A percentile compares a stretch with the other conserved stretches of the same genome.
Conservation (phyloP, 2,329 filamentous ascomycete genomes). For the Aspergillus versicolor region DNA sequence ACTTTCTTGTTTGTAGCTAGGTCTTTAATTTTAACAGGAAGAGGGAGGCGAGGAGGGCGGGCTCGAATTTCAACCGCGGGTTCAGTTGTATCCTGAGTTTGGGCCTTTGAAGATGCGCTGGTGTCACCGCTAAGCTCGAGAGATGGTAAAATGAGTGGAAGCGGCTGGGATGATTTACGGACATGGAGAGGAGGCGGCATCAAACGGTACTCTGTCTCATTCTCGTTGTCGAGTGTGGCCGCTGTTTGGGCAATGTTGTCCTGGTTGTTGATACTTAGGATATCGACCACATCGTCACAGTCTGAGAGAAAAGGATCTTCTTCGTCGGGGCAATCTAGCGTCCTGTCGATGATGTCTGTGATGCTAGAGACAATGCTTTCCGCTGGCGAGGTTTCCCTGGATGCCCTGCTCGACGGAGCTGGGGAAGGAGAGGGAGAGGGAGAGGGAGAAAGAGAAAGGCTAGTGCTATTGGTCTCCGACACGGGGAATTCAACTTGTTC, state of each 20-base stretch:
- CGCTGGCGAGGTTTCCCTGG: slow-evolving; percentile 9
- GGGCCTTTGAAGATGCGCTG: background rate
- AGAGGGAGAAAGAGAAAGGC: background rate
- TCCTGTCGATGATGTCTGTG: slow-evolving; percentile 28
- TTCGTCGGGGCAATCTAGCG: slow-evolving; percentile 12
- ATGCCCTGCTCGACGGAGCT: background rate
- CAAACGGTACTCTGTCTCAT: background rate
- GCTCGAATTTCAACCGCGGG: background rate
- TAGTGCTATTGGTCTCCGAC: slow-evolving; percentile 12
- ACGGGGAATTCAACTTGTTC: slow-evolving; percentile 2
- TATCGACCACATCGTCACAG: slow-evolving; percentile 3
- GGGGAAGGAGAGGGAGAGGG: background rate
- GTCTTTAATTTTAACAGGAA: slow-evolving; percentile 18
- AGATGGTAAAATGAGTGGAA: background rate
- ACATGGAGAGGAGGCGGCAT: slow-evolving; percentile 12
- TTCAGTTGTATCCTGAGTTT: background rate
- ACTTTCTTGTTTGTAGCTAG: no score
- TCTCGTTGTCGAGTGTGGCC: background rate
- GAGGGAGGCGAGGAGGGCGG: slow-evolving; percentile 18
- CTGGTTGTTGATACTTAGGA: background rate
- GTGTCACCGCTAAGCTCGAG: background rate
- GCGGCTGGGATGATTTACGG: slow-evolving; percentile 2
- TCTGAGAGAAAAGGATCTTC: slow-evolving; percentile 30
- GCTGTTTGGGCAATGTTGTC: background rate
- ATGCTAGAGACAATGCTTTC: slow-evolving; percentile 23